Conservation (phyloP, 768 basidiomycete species). For the Nevesoporus exiguus region DNA sequence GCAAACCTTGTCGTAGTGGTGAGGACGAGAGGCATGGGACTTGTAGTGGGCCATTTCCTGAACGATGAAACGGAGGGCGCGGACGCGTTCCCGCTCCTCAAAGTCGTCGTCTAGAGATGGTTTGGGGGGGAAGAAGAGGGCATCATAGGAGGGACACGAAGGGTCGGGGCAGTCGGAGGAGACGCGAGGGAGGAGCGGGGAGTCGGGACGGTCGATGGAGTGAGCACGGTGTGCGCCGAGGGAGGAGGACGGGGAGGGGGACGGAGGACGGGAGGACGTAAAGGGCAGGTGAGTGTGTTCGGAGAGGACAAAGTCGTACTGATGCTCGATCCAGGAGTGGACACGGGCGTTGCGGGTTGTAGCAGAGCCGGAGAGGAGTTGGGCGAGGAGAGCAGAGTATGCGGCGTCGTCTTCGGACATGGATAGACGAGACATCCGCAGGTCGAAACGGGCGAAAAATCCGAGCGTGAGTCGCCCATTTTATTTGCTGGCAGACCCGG, state of each 20-base stretch:
- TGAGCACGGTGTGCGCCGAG: conserved; percentile 24
- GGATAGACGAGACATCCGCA: background rate
- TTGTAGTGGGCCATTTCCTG: conserved; percentile 35
- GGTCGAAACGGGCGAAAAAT: background rate
- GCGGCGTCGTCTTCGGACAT: conserved; percentile 33
- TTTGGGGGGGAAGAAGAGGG: conserved; percentile 31
- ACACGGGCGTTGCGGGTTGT: conserved; percentile 27
- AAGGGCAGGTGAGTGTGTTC: conserved; percentile 15
- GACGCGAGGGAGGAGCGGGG: conserved; percentile 27
- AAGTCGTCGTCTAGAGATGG: conserved; percentile 12
- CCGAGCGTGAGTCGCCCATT: conserved; percentile 7
- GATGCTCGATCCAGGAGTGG: conserved; percentile 35
- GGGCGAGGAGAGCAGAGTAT: conserved; percentile 28
- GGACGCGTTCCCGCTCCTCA: conserved; percentile 32
- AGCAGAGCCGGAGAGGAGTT: conserved; percentile 25
- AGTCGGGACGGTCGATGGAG: conserved; percentile 29
- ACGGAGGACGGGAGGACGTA: conserved; percentile 17
- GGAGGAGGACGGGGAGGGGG: conserved; percentile 32
- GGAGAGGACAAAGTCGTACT: conserved; percentile 34
- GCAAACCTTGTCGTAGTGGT: conserved; percentile 14
- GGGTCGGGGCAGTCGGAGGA: conserved; percentile 25
- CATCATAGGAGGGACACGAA: conserved; percentile 32
- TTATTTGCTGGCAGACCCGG: conserved; percentile 18
- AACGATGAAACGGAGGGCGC: conserved; percentile 35
- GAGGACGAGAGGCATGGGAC: background rate